Conservation (phyloP, 23 red algal species). For the Gracilaria caudata region DNA sequence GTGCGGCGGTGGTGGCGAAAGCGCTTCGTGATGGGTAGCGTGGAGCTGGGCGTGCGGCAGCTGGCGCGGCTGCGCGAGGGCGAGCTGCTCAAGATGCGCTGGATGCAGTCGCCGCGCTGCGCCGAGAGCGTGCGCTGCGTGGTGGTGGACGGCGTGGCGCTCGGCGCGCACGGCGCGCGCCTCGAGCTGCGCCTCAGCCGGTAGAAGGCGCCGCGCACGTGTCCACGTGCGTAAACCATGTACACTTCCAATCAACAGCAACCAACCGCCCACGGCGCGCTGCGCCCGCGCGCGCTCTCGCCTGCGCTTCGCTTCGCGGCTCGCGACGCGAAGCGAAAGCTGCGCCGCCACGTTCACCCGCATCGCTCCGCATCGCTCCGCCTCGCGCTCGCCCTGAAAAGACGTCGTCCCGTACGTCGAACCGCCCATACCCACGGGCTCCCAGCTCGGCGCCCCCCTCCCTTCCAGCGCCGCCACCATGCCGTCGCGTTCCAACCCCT, state of each 20-base stretch:
- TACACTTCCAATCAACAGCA: too few species aligned
- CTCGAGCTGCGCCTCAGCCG: constrained; percentile 1
- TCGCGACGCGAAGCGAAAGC: too few species aligned
- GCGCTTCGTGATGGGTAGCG: background rate
- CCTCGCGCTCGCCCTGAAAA: background rate
- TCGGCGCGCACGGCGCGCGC: background rate
- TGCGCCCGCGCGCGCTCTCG: too few species aligned
- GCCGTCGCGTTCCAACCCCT: background rate
- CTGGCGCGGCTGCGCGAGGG: background rate
- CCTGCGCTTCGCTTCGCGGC: too few species aligned
- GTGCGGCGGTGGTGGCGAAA: background rate
- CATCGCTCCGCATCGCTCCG: background rate
- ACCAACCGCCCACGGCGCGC: background rate
- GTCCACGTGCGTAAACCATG: too few species aligned
- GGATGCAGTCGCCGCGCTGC: constrained; percentile 1
- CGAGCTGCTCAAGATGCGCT: constrained; percentile 30
- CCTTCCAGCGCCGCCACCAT: background rate
- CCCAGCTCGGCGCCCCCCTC: background rate
- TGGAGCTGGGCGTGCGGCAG: background rate
- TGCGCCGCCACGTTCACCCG: background rate
- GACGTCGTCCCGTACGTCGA: too few species aligned
- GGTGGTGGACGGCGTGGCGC: constrained; percentile 13
- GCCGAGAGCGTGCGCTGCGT: constrained; percentile 7
- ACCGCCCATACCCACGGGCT: too few species aligned
- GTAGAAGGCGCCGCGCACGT: too few species aligned